Base-by-base conservation (phyloP, 768 basidiomycete genomes). In the Hericium rajendrae region DNA sequence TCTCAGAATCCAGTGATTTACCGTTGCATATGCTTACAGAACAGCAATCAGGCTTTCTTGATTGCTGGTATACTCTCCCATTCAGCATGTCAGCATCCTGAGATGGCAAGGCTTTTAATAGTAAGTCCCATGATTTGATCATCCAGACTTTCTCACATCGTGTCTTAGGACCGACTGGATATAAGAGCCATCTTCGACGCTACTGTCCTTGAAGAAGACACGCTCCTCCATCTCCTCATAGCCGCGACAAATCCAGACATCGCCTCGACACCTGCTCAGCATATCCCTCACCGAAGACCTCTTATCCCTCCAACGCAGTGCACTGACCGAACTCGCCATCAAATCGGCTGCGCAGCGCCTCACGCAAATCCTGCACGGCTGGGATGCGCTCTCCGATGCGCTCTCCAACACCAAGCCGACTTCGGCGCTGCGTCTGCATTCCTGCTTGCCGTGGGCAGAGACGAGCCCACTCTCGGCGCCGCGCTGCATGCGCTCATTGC, bases 401-500 rank as follows among this genome's bases (percentile, higher is more conserved):
- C 71, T 91, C 6, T 75, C 74, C 2, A 81, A 81, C 61, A 67
- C 77, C 72, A 74, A 1, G 80, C 75, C 12, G 74, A 86, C 59
- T 83, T 84, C 63, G 54, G 63, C 1, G 67, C 67, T 6, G 75
- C 81, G n/a, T 76, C 75, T 13, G 67, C 60, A 4, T 76, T 84
- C 63, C 68, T 91, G 22, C 78, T 77, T 59, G 84, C 88, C 38
- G 72, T 88, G 13, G 78, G 81, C 11, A 68, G 73, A 2, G 84
- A 85, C 51, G 88, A 90, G 60, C 77, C 79, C 57, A 78, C 86
- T 1, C 74, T 85, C 53, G 88, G 88, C 6, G 82, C 85, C 49
- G 88, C 84, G 84, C 71, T 91, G 12, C 82, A 79, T 55, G 84
- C 81, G 10, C 82, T 90, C 78, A 73, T 82, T 26, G 74, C 75